Conservation (phyloP, 768 basidiomycete genomes). For the Rhodotorula toruloides region DNA sequence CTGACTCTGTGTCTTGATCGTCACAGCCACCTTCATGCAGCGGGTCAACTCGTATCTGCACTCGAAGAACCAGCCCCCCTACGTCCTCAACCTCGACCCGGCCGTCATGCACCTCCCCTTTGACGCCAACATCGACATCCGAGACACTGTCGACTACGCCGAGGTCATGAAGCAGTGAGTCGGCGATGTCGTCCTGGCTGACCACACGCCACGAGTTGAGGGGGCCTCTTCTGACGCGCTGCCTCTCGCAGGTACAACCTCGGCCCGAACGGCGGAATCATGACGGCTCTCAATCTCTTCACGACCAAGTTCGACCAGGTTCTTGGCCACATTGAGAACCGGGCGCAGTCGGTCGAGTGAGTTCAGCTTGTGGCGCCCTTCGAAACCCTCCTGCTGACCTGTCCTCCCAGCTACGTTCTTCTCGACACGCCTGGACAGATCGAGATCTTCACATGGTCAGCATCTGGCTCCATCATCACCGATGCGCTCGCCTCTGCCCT, state of each 20-base stretch:
- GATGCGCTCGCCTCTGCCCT: constrained; percentile 89
- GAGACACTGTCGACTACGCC: constrained; percentile 94
- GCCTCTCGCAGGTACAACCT: constrained; percentile 72
- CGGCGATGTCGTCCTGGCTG: neutral
- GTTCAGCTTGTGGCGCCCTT: constrained; percentile 44
- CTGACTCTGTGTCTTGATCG: too few relatives aligned
- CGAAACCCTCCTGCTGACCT: neutral
- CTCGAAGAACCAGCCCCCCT: constrained; percentile 57
- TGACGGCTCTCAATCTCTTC: constrained; percentile 94
- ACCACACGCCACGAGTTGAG: neutral
- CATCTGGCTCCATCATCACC: constrained; percentile 96
- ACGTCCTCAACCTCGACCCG: constrained; percentile 95
- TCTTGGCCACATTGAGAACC: constrained; percentile 79
- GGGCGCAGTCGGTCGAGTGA: constrained; percentile 81
- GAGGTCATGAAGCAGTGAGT: constrained; percentile 99
- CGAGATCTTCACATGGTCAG: constrained; percentile 99
- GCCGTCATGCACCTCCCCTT: constrained; percentile 87
- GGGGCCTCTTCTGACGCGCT: neutral
- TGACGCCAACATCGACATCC: constrained; percentile 93
- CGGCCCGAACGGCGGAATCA: constrained; percentile 94
- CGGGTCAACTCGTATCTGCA: constrained; percentile 89
- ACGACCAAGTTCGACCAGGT: constrained; percentile 99
- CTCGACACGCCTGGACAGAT: constrained; percentile 98
- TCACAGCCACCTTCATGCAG: constrained; percentile 95
- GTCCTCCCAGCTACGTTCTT: constrained; percentile 68